Evolutionary conservation across 495 filamentous ascomycete species (phyloP), one percentile per base, ranked within the genome.

Genomic region (Baudoinia panamericana): DNA sequence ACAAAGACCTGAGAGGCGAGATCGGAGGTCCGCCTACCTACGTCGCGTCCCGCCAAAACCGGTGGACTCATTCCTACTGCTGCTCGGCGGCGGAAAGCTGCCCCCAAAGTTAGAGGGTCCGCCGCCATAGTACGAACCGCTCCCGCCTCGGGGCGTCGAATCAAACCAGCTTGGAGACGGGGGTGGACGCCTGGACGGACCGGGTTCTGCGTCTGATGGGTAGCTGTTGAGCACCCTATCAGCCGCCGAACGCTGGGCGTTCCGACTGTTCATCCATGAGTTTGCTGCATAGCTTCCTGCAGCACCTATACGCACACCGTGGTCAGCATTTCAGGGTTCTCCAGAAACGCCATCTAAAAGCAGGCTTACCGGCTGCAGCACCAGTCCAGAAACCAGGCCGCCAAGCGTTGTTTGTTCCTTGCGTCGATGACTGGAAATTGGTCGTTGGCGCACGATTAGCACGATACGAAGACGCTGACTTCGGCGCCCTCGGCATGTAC

Each of bases 381-480:
- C 88, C 88, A 13, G 70, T 68, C 90, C 85, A 94, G 54, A 94
- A 94, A 0, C 90, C 88, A 3, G 88, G 86, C 33, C 72, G 69
- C 78, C 84, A 93, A 0, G 70, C 69, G 49, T 73, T 30, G 25
- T 37, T 18, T 29, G 25, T 13, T 42, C 25, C 18, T 30, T 30
- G 32, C 39, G 39, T 28, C 50, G 24, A 7, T 43, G 27, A 13
- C 11, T 43, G 15, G 45, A 30, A 30, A 17, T 5, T 39, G 10
- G 10, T 12, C 27, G 39, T 33, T 29, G 22, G n/a, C n/a, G n/a
- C n/a, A n/a, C n/a, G n/a, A n/a, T 43, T 25, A 9, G 57, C 51
- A 22, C 48, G 59, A 26, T 39, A 54, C 41, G 44, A 60, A 38
- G 47, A 42, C 17, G 39, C 44, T 8, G 42, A 32, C 28, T 35